phyloP scores from a whole-genome alignment of 1,139 yeast species.

The Scheffersomyces insectosa region DNA sequence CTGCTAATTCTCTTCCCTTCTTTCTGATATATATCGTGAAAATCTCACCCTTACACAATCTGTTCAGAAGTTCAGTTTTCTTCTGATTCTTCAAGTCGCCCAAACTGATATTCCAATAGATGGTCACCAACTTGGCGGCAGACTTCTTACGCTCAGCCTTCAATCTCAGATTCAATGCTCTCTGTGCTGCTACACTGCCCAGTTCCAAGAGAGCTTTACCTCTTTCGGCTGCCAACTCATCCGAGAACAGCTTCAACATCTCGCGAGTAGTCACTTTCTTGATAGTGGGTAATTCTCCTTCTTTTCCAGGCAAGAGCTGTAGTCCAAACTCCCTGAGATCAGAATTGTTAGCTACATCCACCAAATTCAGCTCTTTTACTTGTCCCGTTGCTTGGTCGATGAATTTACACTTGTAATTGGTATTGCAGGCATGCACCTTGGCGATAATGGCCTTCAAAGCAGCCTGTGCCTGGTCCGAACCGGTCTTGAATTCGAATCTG shows the following conservation, averaged over 20 bases:
- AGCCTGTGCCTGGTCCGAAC: slow-evolving; percentile 23
- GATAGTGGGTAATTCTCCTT: slow-evolving; percentile 28
- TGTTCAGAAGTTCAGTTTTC: slow-evolving; percentile 31
- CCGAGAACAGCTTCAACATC: slow-evolving; percentile 36
- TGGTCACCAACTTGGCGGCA: slow-evolving; percentile 33
- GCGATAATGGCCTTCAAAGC: slow-evolving; percentile 34
- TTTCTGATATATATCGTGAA: slow-evolving; percentile 31
- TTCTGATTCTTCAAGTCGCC: slow-evolving; percentile 44
- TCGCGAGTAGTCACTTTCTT: slow-evolving; percentile 27
- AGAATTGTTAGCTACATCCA: slow-evolving; percentile 29
- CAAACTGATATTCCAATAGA: slow-evolving; percentile 42
- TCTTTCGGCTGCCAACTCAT: slow-evolving; percentile 32
- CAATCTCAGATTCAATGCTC: slow-evolving; percentile 28
- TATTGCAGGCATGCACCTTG: slow-evolving; percentile 22
- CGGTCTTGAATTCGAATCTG: slow-evolving; percentile 18
- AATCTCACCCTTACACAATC: slow-evolving; percentile 35
- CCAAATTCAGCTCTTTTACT: slow-evolving; percentile 21
- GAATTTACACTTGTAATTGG: slow-evolving; percentile 27
- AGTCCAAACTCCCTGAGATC: slow-evolving; percentile 35
- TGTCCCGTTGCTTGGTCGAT: slow-evolving; percentile 25
- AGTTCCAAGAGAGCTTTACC: slow-evolving; percentile 33
- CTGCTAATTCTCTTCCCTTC: slow-evolving; percentile 3
- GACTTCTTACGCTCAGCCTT: slow-evolving; percentile 38
- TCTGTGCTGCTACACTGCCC: slow-evolving; percentile 37
- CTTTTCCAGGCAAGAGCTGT: slow-evolving; percentile 22